Percentiles rank a stretch among this genome's conserved stretches.
Conservation (phyloP, 768 basidiomycete genomes). For the Suillus decipiens region DNA sequence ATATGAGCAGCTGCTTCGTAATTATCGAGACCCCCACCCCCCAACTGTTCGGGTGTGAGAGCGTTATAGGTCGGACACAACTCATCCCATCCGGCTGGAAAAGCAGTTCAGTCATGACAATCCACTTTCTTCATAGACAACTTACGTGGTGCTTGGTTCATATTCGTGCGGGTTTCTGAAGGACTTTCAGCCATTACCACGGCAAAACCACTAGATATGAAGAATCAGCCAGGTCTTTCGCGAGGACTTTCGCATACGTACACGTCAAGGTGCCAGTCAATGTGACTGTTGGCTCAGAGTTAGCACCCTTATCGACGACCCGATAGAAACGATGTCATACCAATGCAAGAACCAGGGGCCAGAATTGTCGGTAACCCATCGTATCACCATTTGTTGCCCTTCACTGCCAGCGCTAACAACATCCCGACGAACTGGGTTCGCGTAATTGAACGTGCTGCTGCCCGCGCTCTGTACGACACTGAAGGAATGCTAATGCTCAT, state of each 20-base stretch:
- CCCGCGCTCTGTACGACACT: too few relatives aligned
- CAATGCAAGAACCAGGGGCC: conserved; percentile 39
- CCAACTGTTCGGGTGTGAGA: too few relatives aligned
- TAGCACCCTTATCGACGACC: not conserved
- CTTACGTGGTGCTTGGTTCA: not conserved
- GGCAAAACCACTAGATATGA: conserved; percentile 28
- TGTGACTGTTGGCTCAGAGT: too few relatives aligned
- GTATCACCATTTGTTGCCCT: too few relatives aligned
- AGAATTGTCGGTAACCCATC: conserved; percentile 21
- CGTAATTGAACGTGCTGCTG: too few relatives aligned
- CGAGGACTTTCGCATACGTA: conserved; percentile 9
- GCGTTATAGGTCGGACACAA: too few relatives aligned
- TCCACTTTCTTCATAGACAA: not conserved
- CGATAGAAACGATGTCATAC: conserved; percentile 6
- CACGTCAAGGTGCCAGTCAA: conserved; percentile 20
- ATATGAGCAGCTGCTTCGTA: conserved; percentile 21
- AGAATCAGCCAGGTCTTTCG: not conserved
- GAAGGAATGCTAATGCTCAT: too few relatives aligned
- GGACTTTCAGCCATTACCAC: conserved; percentile 33
- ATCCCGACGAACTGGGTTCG: too few relatives aligned
- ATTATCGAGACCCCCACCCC: conserved; percentile 12
- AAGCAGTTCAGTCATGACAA: not conserved
- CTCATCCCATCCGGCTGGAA: not conserved
- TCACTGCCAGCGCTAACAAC: too few relatives aligned
- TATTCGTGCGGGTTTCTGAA: not conserved